phyloP scores from a whole-genome alignment of 2,329 filamentous ascomycete species.

The Curvularia eragrostidis region DNA sequence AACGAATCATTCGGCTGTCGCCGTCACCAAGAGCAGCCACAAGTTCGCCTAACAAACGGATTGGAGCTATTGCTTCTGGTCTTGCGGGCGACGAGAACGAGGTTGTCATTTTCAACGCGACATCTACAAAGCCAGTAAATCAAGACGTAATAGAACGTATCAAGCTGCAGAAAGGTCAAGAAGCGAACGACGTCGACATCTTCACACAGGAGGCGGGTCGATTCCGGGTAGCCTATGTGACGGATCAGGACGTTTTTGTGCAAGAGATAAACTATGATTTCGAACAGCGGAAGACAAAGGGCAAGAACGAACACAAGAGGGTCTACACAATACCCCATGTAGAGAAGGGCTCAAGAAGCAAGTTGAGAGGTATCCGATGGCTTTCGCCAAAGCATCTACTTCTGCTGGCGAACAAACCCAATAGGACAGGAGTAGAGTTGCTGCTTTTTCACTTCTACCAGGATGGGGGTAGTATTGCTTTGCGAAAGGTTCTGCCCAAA shows the following conservation, averaged over 20 bases:
- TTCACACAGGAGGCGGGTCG: conserved; percentile 65
- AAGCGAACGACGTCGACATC: conserved; percentile 75
- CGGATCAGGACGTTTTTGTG: conserved; percentile 75
- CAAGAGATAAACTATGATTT: conserved; percentile 65
- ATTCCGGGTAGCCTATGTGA: conserved; percentile 80
- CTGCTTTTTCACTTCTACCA: conserved; percentile 66
- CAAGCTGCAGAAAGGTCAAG: conserved; percentile 57
- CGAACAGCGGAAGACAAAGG: conserved; percentile 47
- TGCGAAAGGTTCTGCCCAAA: conserved; percentile 67
- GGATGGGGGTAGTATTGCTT: conserved; percentile 58
- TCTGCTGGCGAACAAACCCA: conserved; percentile 63
- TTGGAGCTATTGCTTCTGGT: conserved; percentile 81
- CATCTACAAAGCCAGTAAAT: conserved; percentile 56
- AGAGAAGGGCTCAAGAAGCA: conserved; percentile 53
- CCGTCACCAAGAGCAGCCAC: conserved; percentile 58
- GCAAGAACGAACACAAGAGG: conserved; percentile 36
- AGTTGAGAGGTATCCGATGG: conserved; percentile 64
- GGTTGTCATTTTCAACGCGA: conserved; percentile 79
- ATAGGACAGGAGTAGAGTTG: conserved; percentile 63
- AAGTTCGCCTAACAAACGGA: conserved; percentile 61
- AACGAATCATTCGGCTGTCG: conserved; percentile 64
- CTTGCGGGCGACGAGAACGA: conserved; percentile 74
- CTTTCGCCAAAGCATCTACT: conserved; percentile 61
- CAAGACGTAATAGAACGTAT: conserved; percentile 63
- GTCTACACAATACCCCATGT: conserved; percentile 41